Evolutionary conservation across 1,284 basidiomycete species (phyloP), one percentile per base, ranked within the genome.

Genomic region (Melampsora americana): DNA sequence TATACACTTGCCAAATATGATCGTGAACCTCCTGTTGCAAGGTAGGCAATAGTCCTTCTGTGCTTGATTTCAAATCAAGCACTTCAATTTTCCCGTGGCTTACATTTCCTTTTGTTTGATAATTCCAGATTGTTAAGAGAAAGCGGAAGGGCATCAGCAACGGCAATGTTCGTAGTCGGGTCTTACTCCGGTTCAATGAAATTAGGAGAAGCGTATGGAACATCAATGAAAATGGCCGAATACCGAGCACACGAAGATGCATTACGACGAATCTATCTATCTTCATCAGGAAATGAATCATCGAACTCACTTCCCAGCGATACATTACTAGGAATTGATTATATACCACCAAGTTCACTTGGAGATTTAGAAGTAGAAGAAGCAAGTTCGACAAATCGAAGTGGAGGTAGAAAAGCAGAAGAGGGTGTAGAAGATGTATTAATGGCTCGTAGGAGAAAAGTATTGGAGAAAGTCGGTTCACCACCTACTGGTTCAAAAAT

Each of bases 171-270:
- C 83, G 91, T 97, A 18, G 91, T 97, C 12, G 95, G 94, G 28
- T 90, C 96, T 66, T 98, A 89, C 83, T 91, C 92, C n/a, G 88
- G 87, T 26, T 90, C 91, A 79, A 80, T 85, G 35, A 89, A 97
- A 84, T 87, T 99, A 2, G 93, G 95, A 16, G 95, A 99, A 84
- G 95, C 94, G 9, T 93, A 93, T 81, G 96, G 96, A 65, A 92
- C 89, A 80, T 93, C 92, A 20, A 85, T 97, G 77, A 89, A 88
- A 82, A 99, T 99, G 95, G 95, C 94, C 20, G 93, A 98, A 84
- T 96, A 89, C 84, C 86, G 96, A 77, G 94, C 76, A 44, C 72
- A 74, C 30, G 72, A 74, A 62, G 72, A 74, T 59, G 72, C 72
- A 12, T 42, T 74, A 7, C 72, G 72, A 7, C 11, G 72, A 46